Evolutionary conservation across 257 asterid species (phyloP), one percentile per base, ranked within the genome.

Genomic region (Nicotiana knightiana): DNA sequence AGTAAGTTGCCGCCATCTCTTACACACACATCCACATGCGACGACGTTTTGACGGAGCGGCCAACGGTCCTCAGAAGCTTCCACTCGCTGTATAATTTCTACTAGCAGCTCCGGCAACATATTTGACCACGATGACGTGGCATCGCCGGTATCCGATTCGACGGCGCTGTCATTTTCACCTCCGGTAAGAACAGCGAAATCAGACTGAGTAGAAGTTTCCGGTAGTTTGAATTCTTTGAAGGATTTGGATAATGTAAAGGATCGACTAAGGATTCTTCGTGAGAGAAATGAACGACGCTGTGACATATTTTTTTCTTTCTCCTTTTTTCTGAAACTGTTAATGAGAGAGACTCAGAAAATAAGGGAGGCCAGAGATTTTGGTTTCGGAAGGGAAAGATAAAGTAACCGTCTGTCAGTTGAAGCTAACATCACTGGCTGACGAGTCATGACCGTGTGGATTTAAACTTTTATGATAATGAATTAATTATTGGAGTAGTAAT

Each of bases 21-120:
- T 90, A 84, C 99, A 96, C 67, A 96, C 98, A 86, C 99, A 93
- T 71, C 95, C 99, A 80, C 91, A 93, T 0, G 90, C 91, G 87
- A 96, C 99, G 81, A 96, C 97, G 90, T 87, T 90, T 84, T 81
- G 91, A 21, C 99, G 94, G 76, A 85, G 90, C 70, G 99, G 99
- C 98, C 99, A 96, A 62, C 82, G 77, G 21, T 91, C 96, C 77
- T 89, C 98, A 67, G 88, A 87, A 53, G 91, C 90, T 77, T 96
- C 99, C 73, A 96, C 97, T 61, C 97, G 82, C 85, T 81, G 86
- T 37, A 96, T 91, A 9, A 96, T 96, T 61, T 94, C 97, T 10
- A 88, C 94, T 59, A 96, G 85, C 2, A 96, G 71, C 90, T 96
- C 99, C 90, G 97, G 97, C 78, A 92, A 87, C 98, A 96, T 80